Conservation (phyloP, 305 asterid genomes). For the Galium porrigens region DNA sequence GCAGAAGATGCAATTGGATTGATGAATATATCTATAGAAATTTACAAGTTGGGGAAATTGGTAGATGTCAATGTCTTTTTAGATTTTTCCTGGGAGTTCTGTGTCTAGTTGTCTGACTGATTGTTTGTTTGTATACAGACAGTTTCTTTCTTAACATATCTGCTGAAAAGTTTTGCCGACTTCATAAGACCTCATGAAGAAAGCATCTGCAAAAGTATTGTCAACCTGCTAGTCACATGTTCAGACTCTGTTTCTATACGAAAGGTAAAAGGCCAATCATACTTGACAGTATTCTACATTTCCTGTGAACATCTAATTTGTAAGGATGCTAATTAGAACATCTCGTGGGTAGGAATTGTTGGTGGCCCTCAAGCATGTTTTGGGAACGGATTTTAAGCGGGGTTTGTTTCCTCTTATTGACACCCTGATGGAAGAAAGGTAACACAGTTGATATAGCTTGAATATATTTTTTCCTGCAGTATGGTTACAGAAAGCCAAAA, state of each 20-base stretch:
- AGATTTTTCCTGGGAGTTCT: neutral
- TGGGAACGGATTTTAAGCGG: constrained; percentile 92
- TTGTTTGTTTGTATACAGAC: constrained; percentile 42
- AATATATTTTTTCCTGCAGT: neutral
- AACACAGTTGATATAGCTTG: constrained; percentile 10
- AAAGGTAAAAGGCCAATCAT: constrained; percentile 36
- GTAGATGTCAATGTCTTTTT: neutral
- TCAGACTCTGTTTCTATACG: constrained; percentile 91
- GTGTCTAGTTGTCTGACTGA: constrained; percentile 4
- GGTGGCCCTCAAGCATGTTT: constrained; percentile 97
- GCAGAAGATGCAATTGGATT: neutral
- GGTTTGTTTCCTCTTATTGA: constrained; percentile 94
- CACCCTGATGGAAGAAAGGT: constrained; percentile 97
- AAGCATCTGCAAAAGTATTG: constrained; percentile 94
- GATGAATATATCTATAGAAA: neutral
- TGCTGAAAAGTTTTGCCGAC: constrained; percentile 84
- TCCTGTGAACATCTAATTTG: neutral
- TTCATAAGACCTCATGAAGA: constrained; percentile 94
- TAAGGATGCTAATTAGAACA: constrained; percentile 18
- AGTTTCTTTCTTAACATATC: constrained; percentile 89
- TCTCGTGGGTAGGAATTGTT: constrained; percentile 61
- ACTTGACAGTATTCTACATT: neutral
- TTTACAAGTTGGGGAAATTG: too few species aligned
- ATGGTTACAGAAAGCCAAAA: neutral
- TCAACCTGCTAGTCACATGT: constrained; percentile 93